Evolutionary conservation across 306 rosid genomes (phyloP), one percentile per base, ranked within the genome.

Genomic region (Vigna angularis): DNA sequence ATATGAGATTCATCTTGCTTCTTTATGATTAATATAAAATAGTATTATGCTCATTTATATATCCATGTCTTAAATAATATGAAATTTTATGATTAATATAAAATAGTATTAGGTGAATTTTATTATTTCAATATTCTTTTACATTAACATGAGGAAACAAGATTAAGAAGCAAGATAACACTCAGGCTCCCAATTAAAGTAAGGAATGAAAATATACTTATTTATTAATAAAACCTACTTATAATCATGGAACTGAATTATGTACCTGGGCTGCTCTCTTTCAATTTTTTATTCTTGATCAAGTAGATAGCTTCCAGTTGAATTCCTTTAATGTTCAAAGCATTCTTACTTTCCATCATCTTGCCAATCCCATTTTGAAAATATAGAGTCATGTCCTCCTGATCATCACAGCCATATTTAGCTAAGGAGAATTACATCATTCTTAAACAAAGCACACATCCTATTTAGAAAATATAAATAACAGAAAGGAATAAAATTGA

Each of bases 341-440:
- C 49, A 82, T 78, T 34, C 53, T 76, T 76, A 24, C 53, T 53
- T 67, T 82, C 82, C 9, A 32, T 55, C 73, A 74, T 80, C 48
- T 66, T 81, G 57, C 62, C 51, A 65, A 10, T 66, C 56, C 68
- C 84, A 70, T 64, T 68, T 59, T 58, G 78, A 70, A 74, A 80
- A 79, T 77, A 66, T 59, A 44, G 82, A 53, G 3, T 87, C 90
- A 66, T 57, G 78, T 40, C 79, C 86, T 72, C 98, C 98, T 90
- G 82, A 67, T 69, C 74, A 70, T 42, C 48, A 48, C 61, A 79
- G 53, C 24, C 18, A 48, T 66, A 38, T 73, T 64, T 50, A 70
- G n/a, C 10, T 66, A 32, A 52, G 58, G 42, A 64, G 40, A 11
- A 51, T 62, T 6, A 50, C 7, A 28, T 5, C 12, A 32, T 63